Evolutionary conservation across 441 rosid species (phyloP).

Genomic region (Arabidopsis lyrata): DNA sequence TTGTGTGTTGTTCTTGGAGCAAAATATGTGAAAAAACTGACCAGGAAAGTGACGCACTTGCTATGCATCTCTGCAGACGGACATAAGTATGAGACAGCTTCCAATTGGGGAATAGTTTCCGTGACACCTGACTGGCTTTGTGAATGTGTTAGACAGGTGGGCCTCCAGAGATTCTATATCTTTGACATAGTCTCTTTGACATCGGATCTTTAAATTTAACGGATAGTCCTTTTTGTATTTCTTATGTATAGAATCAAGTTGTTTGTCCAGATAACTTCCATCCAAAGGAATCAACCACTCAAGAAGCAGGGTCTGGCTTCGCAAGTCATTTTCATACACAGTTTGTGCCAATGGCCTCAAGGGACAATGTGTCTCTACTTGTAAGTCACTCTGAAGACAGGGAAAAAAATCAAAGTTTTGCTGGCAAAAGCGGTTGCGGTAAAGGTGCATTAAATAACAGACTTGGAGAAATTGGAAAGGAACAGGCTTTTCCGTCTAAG

Average conservation of each 20-base stretch:
- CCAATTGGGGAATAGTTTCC: conserved; percentile 74
- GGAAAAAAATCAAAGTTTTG: conserved; percentile 44
- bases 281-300: conserved; percentile 81
- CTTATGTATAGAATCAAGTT: conserved; percentile 70
- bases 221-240: conserved; percentile 6
- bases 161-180: conserved; percentile 36
- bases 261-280: conserved; percentile 63
- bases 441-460: conserved; percentile 44
- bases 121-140: conserved; percentile 86
- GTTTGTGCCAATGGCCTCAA: conserved; percentile 55
- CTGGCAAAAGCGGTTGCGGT: conserved; percentile 35
- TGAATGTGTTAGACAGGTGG: conserved; percentile 93
- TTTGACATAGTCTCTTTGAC: conserved; percentile 18
- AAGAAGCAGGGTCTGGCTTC: conserved; percentile 69
- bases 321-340: conserved; percentile 84
- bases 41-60: conserved; percentile 87
- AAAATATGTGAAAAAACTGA: conserved; percentile 66
- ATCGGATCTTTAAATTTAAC: conserved; percentile 13
- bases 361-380: conserved; percentile 61
- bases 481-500: conserved; percentile 51
- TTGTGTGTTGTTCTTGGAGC: conserved; percentile 93
- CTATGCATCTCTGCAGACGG: conserved; percentile 85
- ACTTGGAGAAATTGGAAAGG: conserved; percentile 46
- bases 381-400: conserved; percentile 56
- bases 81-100: conserved; percentile 80